Evolutionary conservation across 345 rosid genomes (phyloP), one percentile per base, ranked within the genome.

Genomic region (Alliaria petiolata): DNA sequence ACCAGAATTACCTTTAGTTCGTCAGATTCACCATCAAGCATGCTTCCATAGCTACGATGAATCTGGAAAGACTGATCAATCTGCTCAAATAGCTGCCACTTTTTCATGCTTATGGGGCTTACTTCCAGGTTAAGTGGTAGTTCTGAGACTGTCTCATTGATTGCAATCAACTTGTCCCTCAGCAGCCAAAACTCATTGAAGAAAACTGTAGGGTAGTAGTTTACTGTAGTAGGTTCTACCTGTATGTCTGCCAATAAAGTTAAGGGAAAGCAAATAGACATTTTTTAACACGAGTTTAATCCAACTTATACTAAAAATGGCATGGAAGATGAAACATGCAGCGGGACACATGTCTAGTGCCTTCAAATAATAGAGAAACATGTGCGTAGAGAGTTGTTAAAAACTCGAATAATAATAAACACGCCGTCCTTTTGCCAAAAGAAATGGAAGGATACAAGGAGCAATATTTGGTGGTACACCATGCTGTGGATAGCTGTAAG

Each of bases 111-210:
- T 75, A 95, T 89, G 67, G 89, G 99, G 70, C 87, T 88, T 67
- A 95, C 87, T 75, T 91, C 98, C 69, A 95, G 78, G 83, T 91
- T 81, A 61, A 95, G 89, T 25, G 92, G 87, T 64, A 95, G 62
- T 73, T 89, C 93, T 2, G 77, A 73, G 79, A 88, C 92, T 0
- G 96, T 79, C 75, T 89, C 99, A 67, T 95, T 95, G 30, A 91
- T 59, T 34, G 80, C 72, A 56, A 88, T 83, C 68, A 91, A 51
- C 85, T 91, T 95, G 62, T 95, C 97, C 80, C 88, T 85, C 42
- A 95, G 93, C 67, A 95, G 74, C 99, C 99, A 95, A 79, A 95
- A 95, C 76, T 91, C 99, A 53, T 95, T 95, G 90, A 89, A 89
- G 81, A 57, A 87, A 71, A 95, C 63, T 51, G 80, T 83, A 46